These are phyloP conservation scores for Plasmodium yoelii DNA, from an alignment of 169 alveolate genomes.

Conservation along the genomic window DNA sequence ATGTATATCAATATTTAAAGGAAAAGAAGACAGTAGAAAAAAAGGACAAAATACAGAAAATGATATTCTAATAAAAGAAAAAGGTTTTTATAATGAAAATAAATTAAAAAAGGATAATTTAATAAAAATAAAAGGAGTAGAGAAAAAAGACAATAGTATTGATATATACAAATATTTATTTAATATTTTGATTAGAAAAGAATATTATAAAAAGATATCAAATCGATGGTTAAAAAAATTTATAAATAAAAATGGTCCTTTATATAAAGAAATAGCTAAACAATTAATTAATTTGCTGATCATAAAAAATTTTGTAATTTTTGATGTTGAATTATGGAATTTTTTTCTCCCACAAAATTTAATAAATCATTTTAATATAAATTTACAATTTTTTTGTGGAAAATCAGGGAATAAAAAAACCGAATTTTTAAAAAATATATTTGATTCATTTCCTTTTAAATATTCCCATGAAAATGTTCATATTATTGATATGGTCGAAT, in stretches of 20 bases:
- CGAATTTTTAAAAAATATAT: conserved; percentile 17
- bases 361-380: conserved; percentile 34
- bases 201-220: conserved; percentile 27
- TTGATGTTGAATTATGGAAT: conserved; percentile 68
- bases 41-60: background rate
- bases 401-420: conserved; percentile 37
- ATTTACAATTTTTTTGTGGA: conserved; percentile 47
- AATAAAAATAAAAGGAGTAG: background rate
- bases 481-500: conserved; percentile 28
- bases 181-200: conserved; percentile 13
- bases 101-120: background rate
- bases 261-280: conserved; percentile 32
- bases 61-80: background rate
- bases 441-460: conserved; percentile 34
- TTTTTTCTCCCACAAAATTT: conserved; percentile 23
- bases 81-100: background rate
- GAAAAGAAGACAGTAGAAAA: background rate
- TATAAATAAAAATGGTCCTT: conserved; percentile 29
- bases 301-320: conserved; percentile 51
- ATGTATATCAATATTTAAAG: conserved; percentile 3
- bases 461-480: conserved; percentile 20
- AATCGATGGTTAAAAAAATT: conserved; percentile 30
- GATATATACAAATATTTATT: conserved; percentile 14
- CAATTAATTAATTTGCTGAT: conserved; percentile 31
- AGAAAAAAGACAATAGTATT: background rate